phyloP scores from a whole-genome alignment of 2,329 filamentous ascomycete genomes.

The Fusarium subglutinans region DNA sequence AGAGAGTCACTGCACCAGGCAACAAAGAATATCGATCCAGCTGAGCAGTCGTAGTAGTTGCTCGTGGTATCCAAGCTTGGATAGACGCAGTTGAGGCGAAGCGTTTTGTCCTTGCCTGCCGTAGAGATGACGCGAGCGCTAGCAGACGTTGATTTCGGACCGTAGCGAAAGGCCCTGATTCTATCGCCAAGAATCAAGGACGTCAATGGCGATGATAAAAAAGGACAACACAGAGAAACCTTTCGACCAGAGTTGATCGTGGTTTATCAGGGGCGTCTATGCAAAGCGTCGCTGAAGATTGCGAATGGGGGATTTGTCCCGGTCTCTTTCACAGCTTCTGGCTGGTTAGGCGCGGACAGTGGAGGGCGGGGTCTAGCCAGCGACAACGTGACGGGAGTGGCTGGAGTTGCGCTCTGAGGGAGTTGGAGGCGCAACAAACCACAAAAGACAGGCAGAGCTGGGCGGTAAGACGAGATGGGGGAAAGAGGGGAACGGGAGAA shows the following conservation, averaged over 20 bases:
- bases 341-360: slow-evolving; percentile 43
- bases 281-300: slow-evolving; percentile 32
- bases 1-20: background rate
- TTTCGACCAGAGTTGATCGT: slow-evolving; percentile 11
- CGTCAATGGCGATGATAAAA: slow-evolving; percentile 13
- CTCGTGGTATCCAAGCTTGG: slow-evolving; percentile 11
- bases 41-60: slow-evolving; percentile 17
- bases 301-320: slow-evolving; percentile 16
- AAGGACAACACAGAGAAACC: background rate
- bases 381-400: slow-evolving; percentile 45
- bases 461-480: slow-evolving; percentile 23
- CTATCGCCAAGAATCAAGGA: slow-evolving; percentile 2
- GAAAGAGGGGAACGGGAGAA: background rate
- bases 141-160: slow-evolving; percentile 13
- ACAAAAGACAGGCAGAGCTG: slow-evolving; percentile 11
- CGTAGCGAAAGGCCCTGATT: slow-evolving; percentile 1
- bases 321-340: slow-evolving; percentile 38
- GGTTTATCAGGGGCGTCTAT: slow-evolving; percentile 22
- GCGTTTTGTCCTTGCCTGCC: slow-evolving; percentile 9
- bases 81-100: background rate
- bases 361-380: slow-evolving; percentile 41
- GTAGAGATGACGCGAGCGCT: slow-evolving; percentile 1
- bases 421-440: slow-evolving; percentile 25
- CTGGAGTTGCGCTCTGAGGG: slow-evolving; percentile 34
- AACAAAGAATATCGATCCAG: slow-evolving; percentile 6